Conservation (phyloP, 2,329 filamentous ascomycete species). For the Colletotrichum echinochloae region DNA sequence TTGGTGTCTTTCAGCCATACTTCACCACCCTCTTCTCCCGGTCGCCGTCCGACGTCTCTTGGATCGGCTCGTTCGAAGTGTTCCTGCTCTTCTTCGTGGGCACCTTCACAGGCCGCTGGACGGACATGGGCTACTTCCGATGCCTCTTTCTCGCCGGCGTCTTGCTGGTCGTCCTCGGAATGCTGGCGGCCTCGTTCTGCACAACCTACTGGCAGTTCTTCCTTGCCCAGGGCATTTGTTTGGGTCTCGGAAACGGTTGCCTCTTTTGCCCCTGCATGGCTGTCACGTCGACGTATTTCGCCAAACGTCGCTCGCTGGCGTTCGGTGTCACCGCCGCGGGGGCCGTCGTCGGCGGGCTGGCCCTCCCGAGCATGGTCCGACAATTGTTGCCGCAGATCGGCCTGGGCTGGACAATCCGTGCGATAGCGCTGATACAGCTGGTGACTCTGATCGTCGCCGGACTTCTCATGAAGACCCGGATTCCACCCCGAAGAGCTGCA, state of each 20-base stretch:
- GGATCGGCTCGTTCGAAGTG: slow-evolving; percentile 67
- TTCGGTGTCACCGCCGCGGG: slow-evolving; percentile 73
- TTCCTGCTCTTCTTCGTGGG: slow-evolving; percentile 68
- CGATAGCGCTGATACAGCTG: slow-evolving; percentile 71
- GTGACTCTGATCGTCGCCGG: slow-evolving; percentile 53
- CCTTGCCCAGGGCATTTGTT: slow-evolving; percentile 65
- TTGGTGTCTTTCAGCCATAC: slow-evolving; percentile 67
- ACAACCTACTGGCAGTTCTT: slow-evolving; percentile 67
- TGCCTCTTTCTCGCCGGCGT: slow-evolving; percentile 56
- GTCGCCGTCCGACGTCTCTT: slow-evolving; percentile 60
- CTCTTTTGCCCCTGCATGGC: slow-evolving; percentile 75
- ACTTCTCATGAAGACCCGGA: slow-evolving; percentile 54
- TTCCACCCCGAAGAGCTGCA: slow-evolving; percentile 56
- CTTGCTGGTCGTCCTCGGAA: slow-evolving; percentile 56
- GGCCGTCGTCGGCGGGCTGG: slow-evolving; percentile 65
- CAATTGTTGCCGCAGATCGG: slow-evolving; percentile 67
- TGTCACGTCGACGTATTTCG: slow-evolving; percentile 75
- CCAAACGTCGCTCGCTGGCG: slow-evolving; percentile 65
- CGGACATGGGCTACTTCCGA: slow-evolving; percentile 66
- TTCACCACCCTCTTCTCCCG: slow-evolving; percentile 56
- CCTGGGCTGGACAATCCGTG: slow-evolving; percentile 69
- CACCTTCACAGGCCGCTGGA: slow-evolving; percentile 63
- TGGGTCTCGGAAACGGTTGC: slow-evolving; percentile 70
- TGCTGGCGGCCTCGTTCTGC: slow-evolving; percentile 59
- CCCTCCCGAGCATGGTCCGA: slow-evolving; percentile 69